These are phyloP conservation scores for Diplodia sapinea DNA, from an alignment of 2,329 filamentous ascomycete genomes.

Conservation along the genomic window DNA sequence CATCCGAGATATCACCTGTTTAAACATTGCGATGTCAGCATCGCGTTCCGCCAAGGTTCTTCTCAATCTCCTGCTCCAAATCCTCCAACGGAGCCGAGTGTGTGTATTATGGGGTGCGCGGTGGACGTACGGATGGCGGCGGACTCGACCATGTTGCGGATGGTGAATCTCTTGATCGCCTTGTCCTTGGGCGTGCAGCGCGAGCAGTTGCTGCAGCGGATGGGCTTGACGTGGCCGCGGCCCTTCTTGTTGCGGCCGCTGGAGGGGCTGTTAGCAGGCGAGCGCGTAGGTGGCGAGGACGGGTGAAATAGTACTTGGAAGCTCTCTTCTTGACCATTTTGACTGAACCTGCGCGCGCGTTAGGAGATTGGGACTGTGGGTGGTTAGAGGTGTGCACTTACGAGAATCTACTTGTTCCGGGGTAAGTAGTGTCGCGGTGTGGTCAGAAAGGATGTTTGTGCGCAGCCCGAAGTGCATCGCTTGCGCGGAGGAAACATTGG, in stretches of 20 bases:
- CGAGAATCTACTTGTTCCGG: constrained; percentile 19
- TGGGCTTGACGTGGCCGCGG: constrained; percentile 99
- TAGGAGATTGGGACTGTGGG: constrained; percentile 34
- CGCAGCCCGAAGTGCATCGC: not conserved
- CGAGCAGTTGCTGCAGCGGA: constrained; percentile 88
- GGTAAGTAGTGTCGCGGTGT: constrained; percentile 15
- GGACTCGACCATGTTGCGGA: constrained; percentile 99
- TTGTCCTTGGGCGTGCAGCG: constrained; percentile 95
- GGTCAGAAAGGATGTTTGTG: not conserved
- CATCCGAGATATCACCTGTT: constrained; percentile 99
- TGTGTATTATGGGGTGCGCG: constrained; percentile 25
- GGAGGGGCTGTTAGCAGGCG: constrained; percentile 46
- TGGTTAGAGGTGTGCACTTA: not conserved
- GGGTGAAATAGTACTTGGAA: constrained; percentile 66
- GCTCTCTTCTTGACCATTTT: constrained; percentile 79
- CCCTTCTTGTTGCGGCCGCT: constrained; percentile 99
- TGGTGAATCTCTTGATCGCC: constrained; percentile 99
- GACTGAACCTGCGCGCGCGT: constrained; percentile 53
- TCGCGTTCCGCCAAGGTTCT: constrained; percentile 35
- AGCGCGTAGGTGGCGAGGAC: not conserved
- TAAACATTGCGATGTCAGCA: constrained; percentile 27
- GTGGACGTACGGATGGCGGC: constrained; percentile 92
- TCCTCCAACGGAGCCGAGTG: constrained; percentile 17
- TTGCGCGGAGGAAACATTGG: not conserved
- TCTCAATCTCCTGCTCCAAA: constrained; percentile 30